Base-by-base conservation (phyloP, 176 grass and related monocot genomes). In the Pharus latifolius region DNA sequence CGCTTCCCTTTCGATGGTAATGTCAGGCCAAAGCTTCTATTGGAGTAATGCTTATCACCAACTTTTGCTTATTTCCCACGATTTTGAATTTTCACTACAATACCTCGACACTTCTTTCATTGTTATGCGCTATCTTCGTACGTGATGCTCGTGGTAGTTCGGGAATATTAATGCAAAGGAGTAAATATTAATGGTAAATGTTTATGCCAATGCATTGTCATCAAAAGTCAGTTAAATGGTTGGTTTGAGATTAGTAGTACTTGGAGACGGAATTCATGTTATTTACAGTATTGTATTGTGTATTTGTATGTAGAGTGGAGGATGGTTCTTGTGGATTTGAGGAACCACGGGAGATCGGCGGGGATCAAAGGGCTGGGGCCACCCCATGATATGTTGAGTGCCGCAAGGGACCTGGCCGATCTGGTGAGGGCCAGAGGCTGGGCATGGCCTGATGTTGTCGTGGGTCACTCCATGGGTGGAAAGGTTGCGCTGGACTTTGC, bases 401-500 rank as follows among this genome's bases (percentile, higher is more conserved):
- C 87, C 0, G 90, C 87, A 0, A 88, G 68, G 58, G 95, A 99
- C 70, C 73, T 99, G 2, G 95, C 90, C 3, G 56, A 88, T 85
- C 76, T 99, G 72, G 84, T 94, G 52, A 91, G 85, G 53, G 80
- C 74, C 23, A 70, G 72, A 13, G 83, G 70, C 17, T 99, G 87
- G 95, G 44, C 82, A 32, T 99, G 95, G 95, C 87, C 95, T 3
- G 95, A 99, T 82, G 90, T 94, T 22, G 73, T 99, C 5, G 38
- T 99, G 64, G 95, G 90, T 49, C 95, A 99, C 76, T 99, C 95
- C 20, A 88, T 94, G 95, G 95, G 95, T 72, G 95, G 95, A 76
- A 99, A 88, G 49, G 95, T 94, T 5, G 84, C 79, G 0, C 75
- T 99, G 26, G 87, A 94, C 66, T 99, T 88, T 3, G 79, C 67